Conservation (phyloP, 306 rosid genomes). For the Gillenia trifoliata region DNA sequence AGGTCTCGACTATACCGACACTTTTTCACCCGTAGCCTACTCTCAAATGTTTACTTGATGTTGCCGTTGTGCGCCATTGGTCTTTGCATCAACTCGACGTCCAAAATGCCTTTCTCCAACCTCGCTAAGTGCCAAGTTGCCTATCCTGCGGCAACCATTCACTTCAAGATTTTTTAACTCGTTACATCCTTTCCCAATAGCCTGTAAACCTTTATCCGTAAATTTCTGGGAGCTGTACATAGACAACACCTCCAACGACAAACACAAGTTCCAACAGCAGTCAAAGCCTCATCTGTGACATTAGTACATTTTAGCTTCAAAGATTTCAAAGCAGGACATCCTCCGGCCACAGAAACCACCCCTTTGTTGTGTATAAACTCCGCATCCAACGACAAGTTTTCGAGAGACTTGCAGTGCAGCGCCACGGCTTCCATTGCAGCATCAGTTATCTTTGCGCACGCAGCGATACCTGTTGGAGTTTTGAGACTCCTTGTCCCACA, state of each 20-base stretch:
- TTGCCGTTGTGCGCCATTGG: too few species aligned
- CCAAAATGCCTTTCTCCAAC: too few species aligned
- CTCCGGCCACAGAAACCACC: slow-evolving; percentile 70
- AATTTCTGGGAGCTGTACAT: slow-evolving; percentile 77
- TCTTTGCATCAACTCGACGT: too few species aligned
- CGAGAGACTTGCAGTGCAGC: slow-evolving; percentile 61
- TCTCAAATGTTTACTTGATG: too few species aligned
- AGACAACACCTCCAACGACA: slow-evolving; percentile 64
- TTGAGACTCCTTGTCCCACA: too few species aligned
- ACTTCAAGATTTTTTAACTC: slow-evolving; percentile 80
- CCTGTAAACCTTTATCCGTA: slow-evolving; percentile 74
- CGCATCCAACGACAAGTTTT: slow-evolving; percentile 69
- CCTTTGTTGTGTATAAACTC: slow-evolving; percentile 80
- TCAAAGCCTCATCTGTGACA: slow-evolving; percentile 86
- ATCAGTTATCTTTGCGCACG: slow-evolving; percentile 82
- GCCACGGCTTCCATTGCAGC: slow-evolving; percentile 78
- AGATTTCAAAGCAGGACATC: slow-evolving; percentile 70
- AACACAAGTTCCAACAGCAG: slow-evolving; percentile 64
- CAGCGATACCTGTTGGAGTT: slow-evolving; percentile 95
- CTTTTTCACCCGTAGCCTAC: too few species aligned
- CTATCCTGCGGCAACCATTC: slow-evolving; percentile 80
- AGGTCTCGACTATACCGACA: too few species aligned
- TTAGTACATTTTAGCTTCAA: slow-evolving; percentile 78
- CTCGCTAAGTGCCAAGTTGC: slow-evolving; percentile 61
- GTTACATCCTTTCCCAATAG: slow-evolving; percentile 81